Conservation (phyloP, 345 rosid genomes). For the Salix arbutifolia region DNA sequence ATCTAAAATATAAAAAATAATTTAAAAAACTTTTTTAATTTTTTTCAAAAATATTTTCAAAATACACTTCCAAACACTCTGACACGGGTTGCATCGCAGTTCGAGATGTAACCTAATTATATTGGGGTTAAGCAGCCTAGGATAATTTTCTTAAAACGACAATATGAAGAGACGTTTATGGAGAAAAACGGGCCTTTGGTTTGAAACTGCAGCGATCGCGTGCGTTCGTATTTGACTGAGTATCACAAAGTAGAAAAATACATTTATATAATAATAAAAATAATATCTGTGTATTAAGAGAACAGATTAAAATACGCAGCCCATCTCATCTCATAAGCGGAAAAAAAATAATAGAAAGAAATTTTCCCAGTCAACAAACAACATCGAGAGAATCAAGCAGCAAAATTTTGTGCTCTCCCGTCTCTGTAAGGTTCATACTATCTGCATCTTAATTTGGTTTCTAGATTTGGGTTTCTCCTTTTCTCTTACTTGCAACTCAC, state of each 20-base stretch:
- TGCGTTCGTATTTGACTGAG: background rate
- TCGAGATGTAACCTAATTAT: too few relatives aligned
- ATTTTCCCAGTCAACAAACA: constrained; percentile 53
- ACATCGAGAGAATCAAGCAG: constrained; percentile 36
- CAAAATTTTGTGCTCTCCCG: constrained; percentile 21
- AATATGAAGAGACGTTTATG: background rate
- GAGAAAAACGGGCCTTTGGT: background rate
- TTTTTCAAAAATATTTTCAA: too few relatives aligned
- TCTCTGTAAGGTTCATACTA: constrained; percentile 28
- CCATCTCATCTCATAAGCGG: background rate
- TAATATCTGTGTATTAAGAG: too few relatives aligned
- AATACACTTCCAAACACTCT: too few relatives aligned
- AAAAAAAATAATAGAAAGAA: background rate
- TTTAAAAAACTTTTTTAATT: too few relatives aligned
- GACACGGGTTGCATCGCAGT: too few relatives aligned
- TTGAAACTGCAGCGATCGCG: background rate
- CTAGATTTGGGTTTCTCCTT: constrained; percentile 10
- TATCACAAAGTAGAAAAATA: background rate
- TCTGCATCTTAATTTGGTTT: background rate
- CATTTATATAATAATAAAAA: background rate
- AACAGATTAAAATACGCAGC: background rate
- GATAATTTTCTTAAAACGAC: background rate
- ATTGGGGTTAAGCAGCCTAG: background rate
- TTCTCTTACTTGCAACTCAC: constrained; percentile 1
- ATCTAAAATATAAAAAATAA: too few relatives aligned